Base-by-base conservation (phyloP, 1,139 yeast species). In the Candida tropicalis region DNA sequence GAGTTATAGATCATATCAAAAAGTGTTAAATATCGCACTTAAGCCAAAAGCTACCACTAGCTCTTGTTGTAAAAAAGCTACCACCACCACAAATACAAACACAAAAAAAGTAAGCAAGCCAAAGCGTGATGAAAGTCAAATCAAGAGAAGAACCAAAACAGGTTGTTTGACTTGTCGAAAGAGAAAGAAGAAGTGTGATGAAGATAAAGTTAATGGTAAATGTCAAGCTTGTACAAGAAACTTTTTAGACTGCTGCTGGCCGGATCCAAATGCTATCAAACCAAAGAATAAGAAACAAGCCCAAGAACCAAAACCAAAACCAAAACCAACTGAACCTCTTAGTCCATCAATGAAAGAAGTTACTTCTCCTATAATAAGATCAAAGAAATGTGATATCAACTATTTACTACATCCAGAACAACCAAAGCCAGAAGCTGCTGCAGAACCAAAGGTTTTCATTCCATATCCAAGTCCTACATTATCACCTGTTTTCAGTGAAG, bases 171-270 rank as follows among this genome's bases (percentile, higher is more conserved):
- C 75, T 7, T 71, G 77, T 50, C 66, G 77, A 44, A 68, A 62
- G 57, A 65, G 77, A 57, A 71, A 71, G 67, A 71, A 71, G 65
- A 71, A 71, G 65, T 71, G 77, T 58, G 77, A 71, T 50, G 76
- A 71, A 53, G 65, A 67, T 42, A 64, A 58, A 27, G 68, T 65
- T 11, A 67, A 67, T 46, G 78, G 78, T 3, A 73, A 73, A 55
- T 73, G 79, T 54, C 75, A 72, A 52, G 77, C 70, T 3, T 73
- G 79, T 48, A 65, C 73, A 10, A 61, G 79, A 49, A 73, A 73
- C 65, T 73, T 72, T 45, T 63, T 73, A 43, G 74, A 70, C 45
- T 73, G 79, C 50, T 63, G 70, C 37, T 76, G 79, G 70, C 78
- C 79, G 4, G 58, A 52, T 26, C 42, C 52, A 13, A 40, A 17